Base-by-base conservation (phyloP, 2,329 filamentous ascomycete species). In the Talaromyces sp. region DNA sequence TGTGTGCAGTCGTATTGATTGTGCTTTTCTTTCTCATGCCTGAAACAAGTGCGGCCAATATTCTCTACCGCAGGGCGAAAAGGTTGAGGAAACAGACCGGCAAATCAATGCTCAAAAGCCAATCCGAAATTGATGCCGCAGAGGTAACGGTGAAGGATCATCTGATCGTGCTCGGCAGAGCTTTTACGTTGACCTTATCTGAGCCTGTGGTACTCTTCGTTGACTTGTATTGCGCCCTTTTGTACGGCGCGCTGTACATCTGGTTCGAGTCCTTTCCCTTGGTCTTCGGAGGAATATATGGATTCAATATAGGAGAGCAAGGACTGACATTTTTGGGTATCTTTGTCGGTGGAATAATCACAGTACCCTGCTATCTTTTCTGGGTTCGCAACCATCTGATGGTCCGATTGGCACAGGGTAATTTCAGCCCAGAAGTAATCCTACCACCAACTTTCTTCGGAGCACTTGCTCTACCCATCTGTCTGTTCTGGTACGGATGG, bases 41-140 rank as follows among this genome's bases (percentile, higher is more conserved):
- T 0, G 82, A 85, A 66, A 60, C 58, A 2, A 52, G 37, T 28
- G 54, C 48, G 9, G 43, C 55, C 2, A 60, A 53, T 19, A 41
- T 60, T 5, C 13, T 60, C 8, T 51, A 56, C 8, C 37, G 40
- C 8, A 60, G 51, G 17, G 40, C 55, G 10, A 65, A 74, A 43
- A 82, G 85, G 17, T 78, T 89, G 5, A 81, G 86, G 56, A 82
- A 80, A 65, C 71, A 82, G 40, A 86, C 84, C 0, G 84, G 83
- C n/a, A 78, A 81, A 63, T 61, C 70, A 3, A 70, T 72, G 19
- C 81, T 88, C 69, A 79, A 81, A 70, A 80, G 83, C 0, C 83
- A 87, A 66, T 81, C 80, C 56, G 86, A 89, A 69, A 84, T 89
- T 60, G 81, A 86, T 65, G 81, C 84, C 22, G 43, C 54, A 22